These are phyloP conservation scores for Epichloe scottii DNA, from an alignment of 2,329 filamentous ascomycete species.

Conservation along the genomic window DNA sequence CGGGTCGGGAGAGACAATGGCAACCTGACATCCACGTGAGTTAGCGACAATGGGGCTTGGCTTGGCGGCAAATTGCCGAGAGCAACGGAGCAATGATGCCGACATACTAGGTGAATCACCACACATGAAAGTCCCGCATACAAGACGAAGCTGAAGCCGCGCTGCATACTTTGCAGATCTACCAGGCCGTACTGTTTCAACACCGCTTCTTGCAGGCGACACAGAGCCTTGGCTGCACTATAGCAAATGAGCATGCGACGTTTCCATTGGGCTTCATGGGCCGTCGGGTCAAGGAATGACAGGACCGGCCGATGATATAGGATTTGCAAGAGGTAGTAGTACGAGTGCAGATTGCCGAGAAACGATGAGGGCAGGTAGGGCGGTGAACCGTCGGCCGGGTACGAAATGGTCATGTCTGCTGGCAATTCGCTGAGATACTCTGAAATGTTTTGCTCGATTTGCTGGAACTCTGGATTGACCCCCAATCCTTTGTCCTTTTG, in stretches of 20 bases:
- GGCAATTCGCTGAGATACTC: conserved; percentile 69
- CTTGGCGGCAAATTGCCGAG: conserved; percentile 3
- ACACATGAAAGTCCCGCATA: conserved; percentile 85
- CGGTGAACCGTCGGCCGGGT: conserved; percentile 63
- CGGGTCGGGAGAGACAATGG: conserved; percentile 84
- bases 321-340: conserved; percentile 76
- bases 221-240: conserved; percentile 70
- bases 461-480: conserved; percentile 72
- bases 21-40: conserved; percentile 46
- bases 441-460: conserved; percentile 64
- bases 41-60: neutral
- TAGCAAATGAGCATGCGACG: conserved; percentile 80
- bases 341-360: conserved; percentile 77
- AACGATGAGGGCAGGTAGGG: conserved; percentile 83
- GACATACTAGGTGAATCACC: conserved; percentile 81
- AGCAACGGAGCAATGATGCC: neutral
- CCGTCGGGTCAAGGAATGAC: conserved; percentile 60
- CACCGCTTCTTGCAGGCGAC: conserved; percentile 75
- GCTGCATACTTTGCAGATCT: conserved; percentile 81
- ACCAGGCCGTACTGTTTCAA: conserved; percentile 63
- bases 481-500: conserved; percentile 74
- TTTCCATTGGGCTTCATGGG: conserved; percentile 66
- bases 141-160: conserved; percentile 91
- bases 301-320: conserved; percentile 82
- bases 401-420: conserved; percentile 62